Evolutionary conservation across 768 basidiomycete genomes (phyloP).

Genomic region (Pulveroboletus sp.): DNA sequence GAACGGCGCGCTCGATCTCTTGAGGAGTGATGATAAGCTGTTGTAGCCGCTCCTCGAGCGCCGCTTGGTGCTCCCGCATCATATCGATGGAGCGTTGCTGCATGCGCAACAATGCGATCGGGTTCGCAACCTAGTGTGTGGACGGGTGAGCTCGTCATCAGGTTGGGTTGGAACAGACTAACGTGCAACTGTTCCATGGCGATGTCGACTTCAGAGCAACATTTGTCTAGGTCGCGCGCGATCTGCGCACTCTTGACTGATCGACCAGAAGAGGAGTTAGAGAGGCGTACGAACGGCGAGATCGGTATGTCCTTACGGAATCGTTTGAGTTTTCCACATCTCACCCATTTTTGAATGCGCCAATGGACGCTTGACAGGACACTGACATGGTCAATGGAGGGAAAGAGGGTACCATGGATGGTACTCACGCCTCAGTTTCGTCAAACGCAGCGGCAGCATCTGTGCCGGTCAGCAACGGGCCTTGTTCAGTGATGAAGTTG

Average conservation of each 20-base stretch:
- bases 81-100: conserved; percentile 27
- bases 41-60: conserved; percentile 38
- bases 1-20: conserved; percentile 36
- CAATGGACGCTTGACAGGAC: conserved; percentile 38
- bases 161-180: conserved; percentile 3
- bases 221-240: conserved; percentile 42
- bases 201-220: conserved; percentile 38
- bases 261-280: conserved; percentile 5
- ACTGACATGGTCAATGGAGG: conserved; percentile 24
- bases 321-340: conserved; percentile 35
- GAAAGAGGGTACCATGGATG: not conserved
- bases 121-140: conserved; percentile 19
- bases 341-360: conserved; percentile 38
- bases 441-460: conserved; percentile 40
- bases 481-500: conserved; percentile 39
- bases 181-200: conserved; percentile 45
- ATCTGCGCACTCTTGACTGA: conserved; percentile 48
- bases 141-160: not conserved
- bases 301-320: conserved; percentile 33
- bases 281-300: not conserved
- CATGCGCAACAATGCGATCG: conserved; percentile 26
- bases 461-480: conserved; percentile 36
- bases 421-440: conserved; percentile 41
- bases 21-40: conserved; percentile 36
- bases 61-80: conserved; percentile 28